phyloP scores from a whole-genome alignment of 768 basidiomycete genomes.

The Naganishia randhawae region DNA sequence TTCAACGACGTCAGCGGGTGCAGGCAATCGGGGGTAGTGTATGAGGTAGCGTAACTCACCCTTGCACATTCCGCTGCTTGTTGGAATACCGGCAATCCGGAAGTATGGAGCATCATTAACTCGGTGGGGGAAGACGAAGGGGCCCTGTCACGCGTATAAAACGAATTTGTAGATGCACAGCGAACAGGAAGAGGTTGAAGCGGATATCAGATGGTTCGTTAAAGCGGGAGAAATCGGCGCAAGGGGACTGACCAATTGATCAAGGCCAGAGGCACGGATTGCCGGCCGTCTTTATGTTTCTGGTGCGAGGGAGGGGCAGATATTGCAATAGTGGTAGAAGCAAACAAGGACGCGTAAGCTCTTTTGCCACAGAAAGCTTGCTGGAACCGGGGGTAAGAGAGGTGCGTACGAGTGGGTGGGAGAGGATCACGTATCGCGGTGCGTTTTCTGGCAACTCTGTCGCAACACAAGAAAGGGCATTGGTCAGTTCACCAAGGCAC shows the following conservation, averaged over 20 bases:
- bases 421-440: constrained; percentile 79
- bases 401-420: constrained; percentile 64
- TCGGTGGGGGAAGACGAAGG: constrained; percentile 72
- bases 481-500: background rate
- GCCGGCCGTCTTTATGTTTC: constrained; percentile 73
- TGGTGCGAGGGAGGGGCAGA: constrained; percentile 23
- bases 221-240: background rate
- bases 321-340: background rate
- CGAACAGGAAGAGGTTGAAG: background rate
- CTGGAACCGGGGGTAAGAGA: too few species aligned
- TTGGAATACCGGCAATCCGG: constrained; percentile 72
- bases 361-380: too few species aligned
- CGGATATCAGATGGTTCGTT: too few species aligned
- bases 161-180: constrained; percentile 8
- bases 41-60: constrained; percentile 31
- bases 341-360: background rate
- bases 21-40: background rate
- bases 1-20: too few species aligned
- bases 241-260: constrained; percentile 64
- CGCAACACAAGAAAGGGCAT: background rate
- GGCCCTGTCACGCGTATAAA: constrained; percentile 56
- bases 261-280: constrained; percentile 76
- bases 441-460: constrained; percentile 76
- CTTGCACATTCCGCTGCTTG: constrained; percentile 56
- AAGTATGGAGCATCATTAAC: constrained; percentile 75